A percentile compares a stretch with the other conserved stretches of the same genome.
Conservation (phyloP, 108 stramenopile genomes). For the Nannochloropsis salina region DNA sequence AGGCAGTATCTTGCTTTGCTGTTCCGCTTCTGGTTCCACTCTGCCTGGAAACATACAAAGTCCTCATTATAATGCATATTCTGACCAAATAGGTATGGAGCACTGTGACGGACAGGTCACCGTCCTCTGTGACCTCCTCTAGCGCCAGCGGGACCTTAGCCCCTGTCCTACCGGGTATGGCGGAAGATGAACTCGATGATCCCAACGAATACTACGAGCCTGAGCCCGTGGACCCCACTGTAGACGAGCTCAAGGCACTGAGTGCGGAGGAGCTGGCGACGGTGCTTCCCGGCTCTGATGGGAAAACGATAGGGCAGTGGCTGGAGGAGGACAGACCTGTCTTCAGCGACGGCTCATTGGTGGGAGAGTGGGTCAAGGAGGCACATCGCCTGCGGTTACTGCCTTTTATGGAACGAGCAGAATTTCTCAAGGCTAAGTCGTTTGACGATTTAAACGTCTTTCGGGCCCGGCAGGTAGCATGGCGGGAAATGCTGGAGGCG, state of each 20-base stretch:
- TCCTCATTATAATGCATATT: not conserved
- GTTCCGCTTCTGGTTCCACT: not conserved
- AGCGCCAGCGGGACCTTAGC: not conserved
- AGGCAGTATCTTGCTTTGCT: not conserved
- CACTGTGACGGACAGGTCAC: slow-evolving; percentile 15
- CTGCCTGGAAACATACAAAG: no score
- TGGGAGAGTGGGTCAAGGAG: not conserved
- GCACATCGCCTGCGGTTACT: not conserved
- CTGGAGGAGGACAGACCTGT: slow-evolving; percentile 11
- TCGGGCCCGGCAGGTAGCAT: slow-evolving; percentile 15
- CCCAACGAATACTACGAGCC: slow-evolving; percentile 9
- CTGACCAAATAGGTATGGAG: not conserved
- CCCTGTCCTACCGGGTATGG: slow-evolving; percentile 5
- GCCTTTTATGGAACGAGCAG: slow-evolving; percentile 1
- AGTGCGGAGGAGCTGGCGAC: not conserved
- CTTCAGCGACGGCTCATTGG: slow-evolving; percentile 12
- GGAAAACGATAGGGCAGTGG: not conserved
- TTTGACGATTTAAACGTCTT: not conserved
- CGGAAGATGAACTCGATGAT: not conserved
- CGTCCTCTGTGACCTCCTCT: not conserved
- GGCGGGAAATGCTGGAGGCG: not conserved
- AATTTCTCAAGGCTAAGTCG: not conserved
- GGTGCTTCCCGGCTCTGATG: not conserved
- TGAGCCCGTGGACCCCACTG: not conserved
- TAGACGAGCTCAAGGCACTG: not conserved